Conservation (phyloP, 345 rosid genomes). For the Barbarea vulgaris region DNA sequence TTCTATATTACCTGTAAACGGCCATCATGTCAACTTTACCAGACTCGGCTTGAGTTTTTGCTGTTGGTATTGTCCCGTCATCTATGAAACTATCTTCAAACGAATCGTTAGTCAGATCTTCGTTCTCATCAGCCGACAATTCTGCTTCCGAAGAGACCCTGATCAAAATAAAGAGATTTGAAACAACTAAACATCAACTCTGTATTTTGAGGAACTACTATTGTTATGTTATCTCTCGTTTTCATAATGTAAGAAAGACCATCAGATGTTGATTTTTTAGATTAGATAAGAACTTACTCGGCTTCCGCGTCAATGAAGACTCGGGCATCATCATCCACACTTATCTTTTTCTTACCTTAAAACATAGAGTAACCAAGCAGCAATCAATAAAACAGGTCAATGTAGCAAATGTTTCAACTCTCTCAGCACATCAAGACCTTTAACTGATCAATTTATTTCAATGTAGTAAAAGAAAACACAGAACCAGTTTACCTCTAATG, state of each 20-base stretch:
- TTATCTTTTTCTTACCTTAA: slow-evolving; percentile 63
- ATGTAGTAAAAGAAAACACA: background rate
- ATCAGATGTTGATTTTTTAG: slow-evolving; percentile 8
- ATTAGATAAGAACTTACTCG: slow-evolving; percentile 60
- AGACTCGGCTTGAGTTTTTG: slow-evolving; percentile 58
- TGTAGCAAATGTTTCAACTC: background rate
- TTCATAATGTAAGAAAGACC: slow-evolving; percentile 18
- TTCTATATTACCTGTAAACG: slow-evolving; percentile 67
- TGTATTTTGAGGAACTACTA: background rate
- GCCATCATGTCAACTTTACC: slow-evolving; percentile 85
- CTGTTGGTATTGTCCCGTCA: slow-evolving; percentile 64
- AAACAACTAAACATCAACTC: slow-evolving; percentile 17
- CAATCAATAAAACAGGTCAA: slow-evolving; percentile 14
- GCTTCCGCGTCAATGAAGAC: slow-evolving; percentile 83
- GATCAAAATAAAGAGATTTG: slow-evolving; percentile 10
- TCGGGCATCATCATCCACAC: slow-evolving; percentile 35
- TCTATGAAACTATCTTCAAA: slow-evolving; percentile 87
- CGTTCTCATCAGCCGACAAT: slow-evolving; percentile 67
- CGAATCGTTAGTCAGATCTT: slow-evolving; percentile 48
- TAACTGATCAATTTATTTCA: background rate
- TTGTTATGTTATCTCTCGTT: slow-evolving; percentile 2
- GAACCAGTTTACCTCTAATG: slow-evolving; percentile 49
- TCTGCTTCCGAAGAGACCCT: slow-evolving; percentile 86
- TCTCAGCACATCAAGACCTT: background rate
- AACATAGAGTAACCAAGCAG: slow-evolving; percentile 27